Evolutionary conservation across 306 rosid species (phyloP), one percentile per base, ranked within the genome.

Genomic region (Leucaena leucocephala): DNA sequence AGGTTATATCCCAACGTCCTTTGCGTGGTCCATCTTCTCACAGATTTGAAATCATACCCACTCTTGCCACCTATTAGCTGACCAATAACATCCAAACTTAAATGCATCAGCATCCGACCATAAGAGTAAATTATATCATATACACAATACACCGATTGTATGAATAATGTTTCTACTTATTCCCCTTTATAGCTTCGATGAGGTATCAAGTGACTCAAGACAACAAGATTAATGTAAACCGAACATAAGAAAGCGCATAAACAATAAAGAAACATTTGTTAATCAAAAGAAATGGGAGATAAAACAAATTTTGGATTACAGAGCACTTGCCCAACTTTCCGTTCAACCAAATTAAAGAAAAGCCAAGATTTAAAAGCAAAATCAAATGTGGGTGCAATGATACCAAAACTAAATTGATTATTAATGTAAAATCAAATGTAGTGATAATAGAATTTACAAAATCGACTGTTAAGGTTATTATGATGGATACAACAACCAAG

Each of bases 21-120:
- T 81, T 83, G 94, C 38, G 80, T 88, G 55, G 98, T 96, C 99
- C 99, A 96, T 86, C 98, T 91, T 84, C 82, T 87, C 78, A 96
- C 98, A 76, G 98, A 84, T 84, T 85, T 93, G 82, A 85, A 96
- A 86, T 93, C 97, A 79, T 96, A 96, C 76, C 94, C 91, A 68
- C 44, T 77, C 74, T n/a, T 83, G 48, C 92, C 98, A 83, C 97
- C 85, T 78, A 76, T 82, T 86, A 94, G 86, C 98, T 94, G 87
- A 54, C 52, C 76, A 75, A 71, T 57, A 64, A 81, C 68, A 85
- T 40, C 73, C 45, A 71, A 85, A 59, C 57, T n/a, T 43, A 76
- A 70, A 81, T 63, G 68, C 48, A 81, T 82, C 49, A 81, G 68
- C 50, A 59, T 42, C 15, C 34, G 70, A 72, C 62, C 59, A 57